phyloP scores from a whole-genome alignment of 495 filamentous ascomycete species.

The Aspergillus sclerotiicarbonarius region DNA sequence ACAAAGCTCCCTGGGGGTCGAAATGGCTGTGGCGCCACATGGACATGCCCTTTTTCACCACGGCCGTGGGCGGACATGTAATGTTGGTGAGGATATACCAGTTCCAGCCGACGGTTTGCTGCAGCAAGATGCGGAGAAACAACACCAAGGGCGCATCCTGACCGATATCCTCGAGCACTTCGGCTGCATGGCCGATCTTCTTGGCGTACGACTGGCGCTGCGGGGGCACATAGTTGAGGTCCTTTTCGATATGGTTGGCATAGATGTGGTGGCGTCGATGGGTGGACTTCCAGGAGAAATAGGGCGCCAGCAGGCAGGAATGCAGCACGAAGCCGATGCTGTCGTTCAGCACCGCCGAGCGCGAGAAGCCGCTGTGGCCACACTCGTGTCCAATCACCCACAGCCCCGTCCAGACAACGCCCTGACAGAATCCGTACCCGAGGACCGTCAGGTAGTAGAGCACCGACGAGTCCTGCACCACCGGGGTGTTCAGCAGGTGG shows the following conservation, averaged over 20 bases:
- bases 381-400: constrained; percentile 87
- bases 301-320: constrained; percentile 62
- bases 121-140: neutral
- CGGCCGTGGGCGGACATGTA: constrained; percentile 43
- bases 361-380: constrained; percentile 71
- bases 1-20: constrained; percentile 57
- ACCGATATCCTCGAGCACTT: constrained; percentile 40
- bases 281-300: constrained; percentile 71
- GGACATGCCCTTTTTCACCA: constrained; percentile 33
- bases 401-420: constrained; percentile 70
- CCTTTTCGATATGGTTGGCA: constrained; percentile 55
- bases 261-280: constrained; percentile 67
- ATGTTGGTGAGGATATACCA: neutral
- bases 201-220: constrained; percentile 35
- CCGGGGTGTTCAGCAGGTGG: neutral
- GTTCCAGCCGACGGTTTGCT: neutral
- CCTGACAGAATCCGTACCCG: constrained; percentile 66
- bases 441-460: constrained; percentile 47
- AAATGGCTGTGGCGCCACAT: constrained; percentile 53
- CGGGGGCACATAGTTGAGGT: constrained; percentile 54
- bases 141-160: constrained; percentile 21
- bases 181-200: constrained; percentile 27
- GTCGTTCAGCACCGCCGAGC: constrained; percentile 56
- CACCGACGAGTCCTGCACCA: neutral
- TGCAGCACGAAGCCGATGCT: constrained; percentile 63